phyloP scores from a whole-genome alignment of 169 alveolate genomes.

The Perkinsus olseni region DNA sequence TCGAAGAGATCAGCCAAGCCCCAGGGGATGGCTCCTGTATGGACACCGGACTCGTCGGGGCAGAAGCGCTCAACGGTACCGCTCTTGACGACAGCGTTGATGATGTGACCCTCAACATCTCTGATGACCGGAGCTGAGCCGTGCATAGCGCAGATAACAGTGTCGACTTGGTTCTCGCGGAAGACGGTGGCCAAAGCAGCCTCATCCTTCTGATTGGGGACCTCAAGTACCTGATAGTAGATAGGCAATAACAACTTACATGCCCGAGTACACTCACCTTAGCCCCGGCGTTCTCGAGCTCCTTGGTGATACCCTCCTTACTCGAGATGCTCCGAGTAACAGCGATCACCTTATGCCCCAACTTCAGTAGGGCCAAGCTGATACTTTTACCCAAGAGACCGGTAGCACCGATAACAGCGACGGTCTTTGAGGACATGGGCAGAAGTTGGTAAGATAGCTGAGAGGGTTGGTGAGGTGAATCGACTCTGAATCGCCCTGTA shows the following conservation, averaged over 20 bases:
- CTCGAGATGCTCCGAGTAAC: not conserved
- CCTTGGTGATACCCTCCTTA: not conserved
- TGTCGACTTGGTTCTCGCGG: not conserved
- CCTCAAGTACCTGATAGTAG: not conserved
- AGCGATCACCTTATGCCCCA: not conserved
- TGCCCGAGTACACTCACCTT: not conserved
- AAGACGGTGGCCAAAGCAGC: not conserved
- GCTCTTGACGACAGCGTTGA: not conserved
- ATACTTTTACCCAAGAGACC: not conserved
- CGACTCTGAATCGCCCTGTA: no score
- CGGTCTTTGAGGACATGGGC: not conserved
- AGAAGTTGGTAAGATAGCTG: no score
- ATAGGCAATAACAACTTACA: not conserved
- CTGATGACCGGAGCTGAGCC: not conserved
- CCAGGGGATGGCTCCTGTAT: not conserved
- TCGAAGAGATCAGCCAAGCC: not conserved
- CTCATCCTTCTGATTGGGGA: not conserved
- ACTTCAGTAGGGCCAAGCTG: not conserved
- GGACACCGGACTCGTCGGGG: not conserved
- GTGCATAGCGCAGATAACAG: not conserved
- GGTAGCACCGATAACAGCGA: not conserved
- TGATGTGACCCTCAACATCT: not conserved
- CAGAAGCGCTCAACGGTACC: not conserved
- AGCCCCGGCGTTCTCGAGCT: not conserved
- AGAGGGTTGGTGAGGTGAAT: no score